Conservation (phyloP, 1,139 yeast genomes). For the Meyerozyma guilliermondii region DNA sequence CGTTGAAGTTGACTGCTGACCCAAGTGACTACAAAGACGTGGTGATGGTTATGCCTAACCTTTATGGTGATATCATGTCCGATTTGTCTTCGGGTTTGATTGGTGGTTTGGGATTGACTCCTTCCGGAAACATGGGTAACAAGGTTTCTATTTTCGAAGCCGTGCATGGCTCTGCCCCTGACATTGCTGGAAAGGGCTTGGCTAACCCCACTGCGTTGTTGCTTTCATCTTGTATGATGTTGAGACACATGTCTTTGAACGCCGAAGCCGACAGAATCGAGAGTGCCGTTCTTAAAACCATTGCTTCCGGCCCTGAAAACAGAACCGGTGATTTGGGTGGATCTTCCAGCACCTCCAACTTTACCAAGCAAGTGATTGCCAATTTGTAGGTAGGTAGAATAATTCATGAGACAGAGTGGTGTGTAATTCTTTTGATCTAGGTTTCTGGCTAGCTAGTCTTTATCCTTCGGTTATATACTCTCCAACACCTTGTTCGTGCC, state of each 20-base stretch:
- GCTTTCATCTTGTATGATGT: constrained; percentile 96
- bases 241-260: constrained; percentile 93
- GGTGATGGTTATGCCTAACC: constrained; percentile 99
- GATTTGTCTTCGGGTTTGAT: constrained; percentile 96
- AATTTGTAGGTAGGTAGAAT: constrained; percentile 31
- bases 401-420: background rate
- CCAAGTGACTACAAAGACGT: constrained; percentile 74
- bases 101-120: constrained; percentile 98
- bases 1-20: constrained; percentile 82
- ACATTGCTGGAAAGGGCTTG: constrained; percentile 94
- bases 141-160: constrained; percentile 97
- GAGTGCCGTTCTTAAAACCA: constrained; percentile 82
- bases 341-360: constrained; percentile 78
- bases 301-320: constrained; percentile 88
- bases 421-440: background rate
- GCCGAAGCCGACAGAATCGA: constrained; percentile 79
- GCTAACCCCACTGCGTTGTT: constrained; percentile 98
- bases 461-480: constrained; percentile 29
- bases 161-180: constrained; percentile 98
- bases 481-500: constrained; percentile 66
- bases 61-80: constrained; percentile 97
- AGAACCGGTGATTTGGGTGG: constrained; percentile 98
- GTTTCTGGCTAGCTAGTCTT: too few species aligned
- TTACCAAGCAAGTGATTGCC: constrained; percentile 64
- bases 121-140: constrained; percentile 99